Base-by-base conservation (phyloP, 768 basidiomycete species). In the Lanmaoa pseudosensibilis region DNA sequence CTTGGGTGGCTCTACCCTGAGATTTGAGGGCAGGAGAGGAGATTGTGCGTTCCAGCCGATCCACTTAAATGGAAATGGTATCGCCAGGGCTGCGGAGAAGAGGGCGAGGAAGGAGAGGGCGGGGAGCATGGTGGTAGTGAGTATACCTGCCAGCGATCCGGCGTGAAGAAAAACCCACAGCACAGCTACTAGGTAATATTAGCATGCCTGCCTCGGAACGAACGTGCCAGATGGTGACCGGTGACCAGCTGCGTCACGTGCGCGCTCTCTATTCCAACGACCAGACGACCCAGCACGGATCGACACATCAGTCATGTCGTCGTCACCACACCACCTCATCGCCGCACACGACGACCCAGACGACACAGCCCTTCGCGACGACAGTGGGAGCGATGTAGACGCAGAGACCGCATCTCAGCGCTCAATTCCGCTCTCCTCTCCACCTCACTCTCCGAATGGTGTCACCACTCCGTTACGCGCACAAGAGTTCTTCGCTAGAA, bases 321-420 rank as follows among this genome's bases (percentile, higher is more conserved):
- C 56, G 25, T 60, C 58, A 1, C 37, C 45, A 27, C 50, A 51
- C 50, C 43, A 52, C 25, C 47, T 47, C 54, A 21, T 27, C 40
- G 47, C 13, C 25, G 52, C 19, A n/a, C 55, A 54, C 47, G 59
- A 44, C 34, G 50, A 52, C 41, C 44, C 45, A 33, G 40, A 58
- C n/a, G 48, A 51, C 46, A 52, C 59, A 33, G 48, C 55, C 30
- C 38, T 54, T 37, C 52, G 49, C 58, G 54, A 54, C 18, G 72
- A 72, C 51, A 65, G 54, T 55, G 80, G 80, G 53, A 80, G 79
- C 64, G 80, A 83, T 59, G 78, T 76, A 55, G 88, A 88, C 60
- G 83, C 79, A 55, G 90, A 92, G 65, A 90, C 88, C 5, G 88
- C 90, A 16, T 90, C 88, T 10, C 87, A 89, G 64, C 83, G 80